A percentile compares a stretch with the other conserved stretches of the same genome.
Conservation (phyloP, 352 stramenopile species). For the Globisporangium iwayamae region DNA sequence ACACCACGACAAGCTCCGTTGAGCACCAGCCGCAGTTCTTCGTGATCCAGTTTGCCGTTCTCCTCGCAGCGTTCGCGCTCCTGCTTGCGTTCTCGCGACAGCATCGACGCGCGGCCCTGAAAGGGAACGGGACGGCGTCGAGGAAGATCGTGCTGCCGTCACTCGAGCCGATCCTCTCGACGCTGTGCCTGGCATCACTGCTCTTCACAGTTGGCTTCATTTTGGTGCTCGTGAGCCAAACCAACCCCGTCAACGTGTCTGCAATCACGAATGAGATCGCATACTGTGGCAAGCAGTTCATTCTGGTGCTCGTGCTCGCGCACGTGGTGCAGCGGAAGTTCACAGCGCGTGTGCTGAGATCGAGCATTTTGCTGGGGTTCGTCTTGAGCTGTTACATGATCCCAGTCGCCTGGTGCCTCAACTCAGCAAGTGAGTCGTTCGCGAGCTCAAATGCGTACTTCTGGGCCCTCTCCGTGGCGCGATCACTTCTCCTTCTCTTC, state of each 20-base stretch:
- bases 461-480: slow-evolving; percentile 3
- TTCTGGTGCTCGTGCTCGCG: slow-evolving; percentile 33
- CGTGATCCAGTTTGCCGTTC: slow-evolving; percentile 5
- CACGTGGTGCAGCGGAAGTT: slow-evolving; percentile 38
- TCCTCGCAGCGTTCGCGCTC: background rate
- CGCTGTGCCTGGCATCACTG: slow-evolving; percentile 19
- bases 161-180: slow-evolving; percentile 38
- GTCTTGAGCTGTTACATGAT: slow-evolving; percentile 27
- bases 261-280: slow-evolving; percentile 21
- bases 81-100: slow-evolving; percentile 16
- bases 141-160: slow-evolving; percentile 34
- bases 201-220: slow-evolving; percentile 21
- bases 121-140: slow-evolving; percentile 21
- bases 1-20: background rate
- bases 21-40: slow-evolving; percentile 4
- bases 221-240: slow-evolving; percentile 7
- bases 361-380: slow-evolving; percentile 22
- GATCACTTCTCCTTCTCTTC: slow-evolving; percentile 21
- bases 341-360: slow-evolving; percentile 22
- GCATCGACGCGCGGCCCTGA: slow-evolving; percentile 24
- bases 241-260: slow-evolving; percentile 11
- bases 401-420: slow-evolving; percentile 16
- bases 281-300: slow-evolving; percentile 39
- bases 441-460: slow-evolving; percentile 14
- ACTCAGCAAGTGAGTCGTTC: background rate